Evolutionary conservation across 2,329 filamentous ascomycete species (phyloP), one percentile per base, ranked within the genome.

Genomic region (Nothopassalora personata): DNA sequence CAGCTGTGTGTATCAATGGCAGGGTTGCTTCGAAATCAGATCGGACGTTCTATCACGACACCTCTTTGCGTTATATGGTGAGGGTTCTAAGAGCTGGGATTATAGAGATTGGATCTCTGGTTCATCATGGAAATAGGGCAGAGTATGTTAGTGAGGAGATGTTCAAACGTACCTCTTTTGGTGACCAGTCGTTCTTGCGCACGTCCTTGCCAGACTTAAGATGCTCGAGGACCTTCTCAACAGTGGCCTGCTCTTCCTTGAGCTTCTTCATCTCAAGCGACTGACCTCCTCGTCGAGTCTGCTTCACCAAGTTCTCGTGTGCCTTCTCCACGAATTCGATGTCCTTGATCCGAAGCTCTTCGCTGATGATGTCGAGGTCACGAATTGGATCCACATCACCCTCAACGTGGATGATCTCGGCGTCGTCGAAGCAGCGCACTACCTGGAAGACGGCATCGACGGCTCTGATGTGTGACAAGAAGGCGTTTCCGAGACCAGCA

Each of bases 31-130:
- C 43, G 33, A 56, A 51, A 67, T 74, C 72, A 74, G 72, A 71
- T 65, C 63, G 82, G 83, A 84, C 79, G 81, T 89, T 82, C 88
- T 97, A 91, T 95, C 93, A 97, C 78, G 74, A 86, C 84, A 81
- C 82, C 88, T 90, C 88, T 81, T 83, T 83, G 86, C 90, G 80
- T 83, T 75, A 74, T 85, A 79, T 79, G 75, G 79, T 83, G 86
- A 89, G 88, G 85, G 85, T 87, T 97, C 93, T 88, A 96, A 89
- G 94, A 99, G 94, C 94, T 99, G 94, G 94, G 94, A 90, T 96
- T 92, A 83, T 91, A 89, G 89, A 92, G 91, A 90, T 83, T 81
- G 81, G 83, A 86, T 90, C 91, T 94, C 88, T 96, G 96, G 88
- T 87, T 97, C 94, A 97, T 97, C 94, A 96, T 87, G 75, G 80